phyloP scores from a whole-genome alignment of 805 yeast genomes.

The Debaryomyces castellii region DNA sequence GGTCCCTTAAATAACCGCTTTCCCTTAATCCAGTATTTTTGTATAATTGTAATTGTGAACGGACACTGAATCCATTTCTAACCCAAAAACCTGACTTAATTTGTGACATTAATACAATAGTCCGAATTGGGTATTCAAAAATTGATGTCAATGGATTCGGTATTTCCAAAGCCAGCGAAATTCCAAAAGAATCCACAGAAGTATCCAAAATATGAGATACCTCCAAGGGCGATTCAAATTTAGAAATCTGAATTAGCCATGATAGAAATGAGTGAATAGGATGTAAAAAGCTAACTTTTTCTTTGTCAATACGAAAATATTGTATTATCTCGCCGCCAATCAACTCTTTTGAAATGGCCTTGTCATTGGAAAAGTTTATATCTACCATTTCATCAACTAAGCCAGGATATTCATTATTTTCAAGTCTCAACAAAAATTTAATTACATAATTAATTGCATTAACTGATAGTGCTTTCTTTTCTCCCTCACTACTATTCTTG shows the following conservation, averaged over 20 bases:
- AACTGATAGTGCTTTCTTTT: conserved; percentile 15
- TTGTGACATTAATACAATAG: conserved; percentile 76
- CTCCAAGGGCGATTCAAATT: conserved; percentile 21
- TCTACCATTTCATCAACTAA: conserved; percentile 26
- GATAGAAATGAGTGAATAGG: conserved; percentile 76
- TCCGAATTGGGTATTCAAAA: conserved; percentile 75
- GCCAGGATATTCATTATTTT: conserved; percentile 27
- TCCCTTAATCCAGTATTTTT: conserved; percentile 78
- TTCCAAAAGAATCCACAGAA: conserved; percentile 7
- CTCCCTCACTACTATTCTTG: conserved; percentile 10
- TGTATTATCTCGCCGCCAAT: conserved; percentile 21
- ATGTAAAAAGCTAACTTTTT: conserved; percentile 68
- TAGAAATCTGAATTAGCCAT: conserved; percentile 62
- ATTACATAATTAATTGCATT: conserved; percentile 32
- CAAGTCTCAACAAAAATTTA: conserved; percentile 28
- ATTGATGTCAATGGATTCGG: conserved; percentile 27
- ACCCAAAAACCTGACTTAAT: conserved; percentile 92
- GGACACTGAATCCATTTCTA: conserved; percentile 81
- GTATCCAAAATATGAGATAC: conserved; percentile 18
- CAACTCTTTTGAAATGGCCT: conserved; percentile 18
- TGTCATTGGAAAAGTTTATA: conserved; percentile 15
- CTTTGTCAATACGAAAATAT: conserved; percentile 29
- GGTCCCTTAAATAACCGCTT: conserved; percentile 75
- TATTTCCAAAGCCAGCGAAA: conserved; percentile 6
- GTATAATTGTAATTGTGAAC: conserved; percentile 78